Evolutionary conservation across 2,329 filamentous ascomycete species (phyloP).

Genomic region (Graphiopsis chlorocephala): DNA sequence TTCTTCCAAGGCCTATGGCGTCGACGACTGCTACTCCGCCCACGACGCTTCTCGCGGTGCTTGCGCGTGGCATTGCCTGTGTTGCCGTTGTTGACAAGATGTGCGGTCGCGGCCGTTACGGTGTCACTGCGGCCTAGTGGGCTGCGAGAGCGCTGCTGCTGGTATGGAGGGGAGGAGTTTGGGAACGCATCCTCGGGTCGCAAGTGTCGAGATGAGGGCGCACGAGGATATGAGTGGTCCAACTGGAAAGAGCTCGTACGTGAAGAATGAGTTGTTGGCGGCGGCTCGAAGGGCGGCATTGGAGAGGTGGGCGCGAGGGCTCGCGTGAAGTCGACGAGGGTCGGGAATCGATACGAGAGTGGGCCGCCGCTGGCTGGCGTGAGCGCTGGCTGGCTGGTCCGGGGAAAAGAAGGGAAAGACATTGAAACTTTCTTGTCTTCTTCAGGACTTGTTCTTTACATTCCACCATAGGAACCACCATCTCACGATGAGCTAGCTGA

Average conservation of each 20-base stretch:
- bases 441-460: not conserved
- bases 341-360: constrained; percentile 1
- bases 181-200: constrained; percentile 83
- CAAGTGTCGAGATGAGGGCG: constrained; percentile 49
- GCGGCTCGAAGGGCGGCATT: constrained; percentile 19
- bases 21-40: constrained; percentile 63
- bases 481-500: not conserved
- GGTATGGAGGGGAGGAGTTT: constrained; percentile 58
- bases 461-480: not conserved
- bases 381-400: not conserved
- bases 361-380: not conserved
- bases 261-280: constrained; percentile 21
- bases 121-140: constrained; percentile 34
- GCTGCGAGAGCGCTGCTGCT: constrained; percentile 26
- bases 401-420: not conserved
- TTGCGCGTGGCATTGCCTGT: constrained; percentile 24
- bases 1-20: constrained; percentile 73
- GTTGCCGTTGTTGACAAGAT: constrained; percentile 13
- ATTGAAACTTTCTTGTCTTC: constrained; percentile 1
- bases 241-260: constrained; percentile 22
- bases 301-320: constrained; percentile 29
- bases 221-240: constrained; percentile 9
- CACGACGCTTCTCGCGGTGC: constrained; percentile 50
- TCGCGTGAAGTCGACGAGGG: constrained; percentile 15
- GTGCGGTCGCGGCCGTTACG: constrained; percentile 19